Conservation (phyloP, 1,284 basidiomycete species). For the Austroboletus niveus region DNA sequence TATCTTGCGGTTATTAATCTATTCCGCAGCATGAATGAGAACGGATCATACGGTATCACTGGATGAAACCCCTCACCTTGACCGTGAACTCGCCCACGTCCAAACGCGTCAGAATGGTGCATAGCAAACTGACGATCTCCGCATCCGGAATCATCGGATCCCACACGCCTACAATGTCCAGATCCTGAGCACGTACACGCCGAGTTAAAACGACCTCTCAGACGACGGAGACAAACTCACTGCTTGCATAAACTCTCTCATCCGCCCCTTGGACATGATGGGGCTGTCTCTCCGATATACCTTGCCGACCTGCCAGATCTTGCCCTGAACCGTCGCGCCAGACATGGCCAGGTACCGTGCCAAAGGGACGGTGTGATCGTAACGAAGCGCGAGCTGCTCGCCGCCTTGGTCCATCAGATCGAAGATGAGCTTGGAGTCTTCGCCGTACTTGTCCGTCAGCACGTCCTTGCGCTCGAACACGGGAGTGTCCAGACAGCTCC, state of each 20-base stretch:
- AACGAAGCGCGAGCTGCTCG: conserved; percentile 91
- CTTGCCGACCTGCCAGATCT: conserved; percentile 97
- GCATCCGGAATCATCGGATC: conserved; percentile 98
- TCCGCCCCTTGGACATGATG: conserved; percentile 96
- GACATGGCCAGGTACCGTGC: conserved; percentile 96
- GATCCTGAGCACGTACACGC: conserved; percentile 54
- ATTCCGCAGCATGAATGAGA: not conserved
- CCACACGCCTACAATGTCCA: conserved; percentile 93
- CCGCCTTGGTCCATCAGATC: conserved; percentile 99
- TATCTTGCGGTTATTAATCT: conserved; percentile 97
- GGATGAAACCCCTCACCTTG: conserved; percentile 58
- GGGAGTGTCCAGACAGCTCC: conserved; percentile 93
- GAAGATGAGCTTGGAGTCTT: conserved; percentile 98
- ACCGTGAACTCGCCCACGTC: conserved; percentile 93
- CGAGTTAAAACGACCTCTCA: not conserved
- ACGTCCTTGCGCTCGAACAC: conserved; percentile 99
- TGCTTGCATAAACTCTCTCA: conserved; percentile 99
- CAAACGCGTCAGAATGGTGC: conserved; percentile 79
- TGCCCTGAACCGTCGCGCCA: conserved; percentile 70
- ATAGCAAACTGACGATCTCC: conserved; percentile 83
- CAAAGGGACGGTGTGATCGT: conserved; percentile 97
- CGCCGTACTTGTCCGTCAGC: conserved; percentile 93
- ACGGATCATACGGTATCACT: not conserved
- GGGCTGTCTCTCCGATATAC: conserved; percentile 97
- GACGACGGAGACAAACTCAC: conserved; percentile 45